Evolutionary conservation across 805 yeast genomes (phyloP), one percentile per base, ranked within the genome.

Genomic region (Candida tibetensis): DNA sequence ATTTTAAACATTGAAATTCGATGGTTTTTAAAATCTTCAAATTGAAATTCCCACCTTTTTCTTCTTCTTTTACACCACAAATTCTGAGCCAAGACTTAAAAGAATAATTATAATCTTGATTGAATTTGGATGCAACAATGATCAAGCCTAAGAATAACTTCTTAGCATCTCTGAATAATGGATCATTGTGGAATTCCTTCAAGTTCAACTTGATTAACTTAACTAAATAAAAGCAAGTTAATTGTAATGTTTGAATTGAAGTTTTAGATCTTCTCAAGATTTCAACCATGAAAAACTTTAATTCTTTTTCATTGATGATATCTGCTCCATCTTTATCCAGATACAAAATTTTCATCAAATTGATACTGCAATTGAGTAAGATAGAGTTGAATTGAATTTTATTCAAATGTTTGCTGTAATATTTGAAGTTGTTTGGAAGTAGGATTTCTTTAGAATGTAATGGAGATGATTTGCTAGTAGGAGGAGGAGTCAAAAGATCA

Each of bases 51-150:
- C 48, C 44, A 4, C 46, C 27, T 5, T 36, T 31, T 16, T 47
- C 55, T 8, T 40, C 51, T 5, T 52, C 50, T 28, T 57, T 53
- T 48, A 66, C 52, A 0, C 95, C 93, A 23, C 87, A 75, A 34
- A 87, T 80, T 54, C 77, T 76, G 36, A 82, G 67, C 95, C 95
- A 87, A 4, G 85, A 76, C 44, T 69, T 72, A 48, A 83, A 71
- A 21, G 84, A 69, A 58, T 76, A 85, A 54, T 81, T 82, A 35
- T 77, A 75, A 60, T 87, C 95, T 53, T 81, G 87, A 42, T 74
- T 68, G 57, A 79, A 85, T 55, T 87, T 87, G 36, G 82, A 75
- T 3, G 93, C 81, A 27, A 87, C 64, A 37, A 86, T 83, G 37
- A 87, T 57, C 51, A 85, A 74, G 2, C 81, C 74, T 43, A 87